phyloP scores from a whole-genome alignment of 345 rosid genomes.

The Gossypium bickii region DNA sequence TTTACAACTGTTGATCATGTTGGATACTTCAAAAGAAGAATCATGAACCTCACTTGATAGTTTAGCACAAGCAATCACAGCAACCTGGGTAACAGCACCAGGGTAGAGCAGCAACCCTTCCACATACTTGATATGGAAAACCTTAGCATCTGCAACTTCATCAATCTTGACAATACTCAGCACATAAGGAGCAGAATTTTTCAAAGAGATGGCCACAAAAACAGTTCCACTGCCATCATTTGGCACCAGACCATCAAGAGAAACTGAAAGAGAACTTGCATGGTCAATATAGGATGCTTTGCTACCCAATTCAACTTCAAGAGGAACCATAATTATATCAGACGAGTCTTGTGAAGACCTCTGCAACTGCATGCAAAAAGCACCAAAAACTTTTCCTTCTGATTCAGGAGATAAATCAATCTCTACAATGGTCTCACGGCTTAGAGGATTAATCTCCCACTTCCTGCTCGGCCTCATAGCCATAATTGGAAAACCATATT shows the following conservation, averaged over 20 bases:
- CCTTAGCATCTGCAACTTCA: conserved; percentile 34
- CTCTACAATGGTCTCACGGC: conserved; percentile 40
- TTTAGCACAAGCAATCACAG: conserved; percentile 37
- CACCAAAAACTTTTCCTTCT: conserved; percentile 43
- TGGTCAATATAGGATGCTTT: conserved; percentile 24
- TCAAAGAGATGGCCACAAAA: conserved; percentile 44
- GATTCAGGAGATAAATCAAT: conserved; percentile 48
- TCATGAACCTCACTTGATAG: conserved; percentile 24
- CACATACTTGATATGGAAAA: conserved; percentile 47
- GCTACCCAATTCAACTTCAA: conserved; percentile 43
- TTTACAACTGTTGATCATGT: conserved; percentile 34
- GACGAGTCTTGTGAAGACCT: conserved; percentile 41
- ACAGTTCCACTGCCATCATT: conserved; percentile 28
- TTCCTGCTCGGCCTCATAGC: conserved; percentile 42
- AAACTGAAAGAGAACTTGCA: conserved; percentile 31
- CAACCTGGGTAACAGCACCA: conserved; percentile 45
- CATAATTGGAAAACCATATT: conserved; percentile 38
- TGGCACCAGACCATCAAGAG: conserved; percentile 37
- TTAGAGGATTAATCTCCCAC: conserved; percentile 51
- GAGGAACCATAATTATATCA: conserved; percentile 50
- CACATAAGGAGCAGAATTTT: conserved; percentile 38
- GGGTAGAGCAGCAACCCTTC: conserved; percentile 66
- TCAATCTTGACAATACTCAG: conserved; percentile 36
- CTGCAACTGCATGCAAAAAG: conserved; percentile 45
- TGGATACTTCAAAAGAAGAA: conserved; percentile 26